Base-by-base conservation (phyloP, 2,329 filamentous ascomycete species). In the Alternaria triticimaculans region DNA sequence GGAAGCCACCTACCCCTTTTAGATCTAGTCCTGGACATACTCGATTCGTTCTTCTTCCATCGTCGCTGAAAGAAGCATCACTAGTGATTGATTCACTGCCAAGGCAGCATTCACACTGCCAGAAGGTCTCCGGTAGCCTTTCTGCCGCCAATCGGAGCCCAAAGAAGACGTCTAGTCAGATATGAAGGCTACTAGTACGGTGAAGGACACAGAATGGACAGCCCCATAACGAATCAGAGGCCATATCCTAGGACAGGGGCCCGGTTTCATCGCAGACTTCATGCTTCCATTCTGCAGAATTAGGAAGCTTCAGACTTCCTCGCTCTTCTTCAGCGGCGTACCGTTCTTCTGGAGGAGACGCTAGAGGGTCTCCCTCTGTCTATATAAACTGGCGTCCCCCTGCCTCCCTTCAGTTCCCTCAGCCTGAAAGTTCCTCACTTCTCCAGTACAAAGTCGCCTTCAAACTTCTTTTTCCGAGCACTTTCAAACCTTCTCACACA, bases 351-450 rank as follows among this genome's bases (percentile, higher is more conserved):
- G 23, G 5, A 18, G n/a, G 26, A 33, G 23, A 46, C 26, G 30
- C 30, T 46, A 50, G 55, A 50, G 23, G n/a, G n/a, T n/a, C 20
- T 7, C n/a, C 23, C 43, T 23, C 18, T 37, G 21, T 48, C n/a
- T 61, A 64, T 58, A 64, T 58, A 55, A 51, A 10, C 14, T 26
- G 30, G 11, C 15, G 1, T 10, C 14, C 48, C 54, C n/a, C 37
- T n/a, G 46, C 11, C 18, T 21, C 56, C 25, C 18, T 49, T 37
- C 21, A 25, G 5, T 25, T 49, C 20, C n/a, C 20, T 26, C 50
- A 41, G 28, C 58, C 33, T 49, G n/a, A 14, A 43, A 44, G 10
- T 57, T 14, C n/a, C 50, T 28, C 20, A 33, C 15, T 15, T 41
- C 21, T 23, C 9, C 15, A 23, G n/a, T 28, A 33, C 54, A 20